Conservation (phyloP, 768 basidiomycete genomes). For the Xerocomus spinulosus region DNA sequence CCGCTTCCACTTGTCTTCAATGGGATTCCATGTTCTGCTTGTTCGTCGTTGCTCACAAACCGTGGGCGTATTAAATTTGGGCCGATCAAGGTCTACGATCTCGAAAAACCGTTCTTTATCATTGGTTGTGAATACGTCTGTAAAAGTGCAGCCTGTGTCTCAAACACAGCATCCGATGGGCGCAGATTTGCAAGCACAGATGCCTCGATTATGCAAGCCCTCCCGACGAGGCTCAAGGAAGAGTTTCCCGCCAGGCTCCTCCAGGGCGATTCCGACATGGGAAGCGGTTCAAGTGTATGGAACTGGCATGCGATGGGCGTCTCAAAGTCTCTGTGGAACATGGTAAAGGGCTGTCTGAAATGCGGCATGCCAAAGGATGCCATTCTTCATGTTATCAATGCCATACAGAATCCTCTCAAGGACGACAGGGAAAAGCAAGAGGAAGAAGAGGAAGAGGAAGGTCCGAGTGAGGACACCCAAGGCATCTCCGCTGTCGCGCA, state of each 20-base stretch:
- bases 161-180: conserved; percentile 44
- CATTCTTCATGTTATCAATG: conserved; percentile 53
- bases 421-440: conserved; percentile 35
- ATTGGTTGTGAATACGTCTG: conserved; percentile 83
- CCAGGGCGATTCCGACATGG: conserved; percentile 53
- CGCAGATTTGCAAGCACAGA: conserved; percentile 72
- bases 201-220: conserved; percentile 61
- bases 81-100: conserved; percentile 75
- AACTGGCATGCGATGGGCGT: conserved; percentile 76
- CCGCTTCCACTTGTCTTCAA: conserved; percentile 80
- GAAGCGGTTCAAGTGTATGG: conserved; percentile 60
- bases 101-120: conserved; percentile 76
- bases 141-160: conserved; percentile 44
- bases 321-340: conserved; percentile 66
- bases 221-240: conserved; percentile 63
- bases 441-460: conserved; percentile 33
- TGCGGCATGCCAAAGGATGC: conserved; percentile 58
- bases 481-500: conserved; percentile 19
- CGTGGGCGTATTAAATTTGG: conserved; percentile 69
- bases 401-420: conserved; percentile 44
- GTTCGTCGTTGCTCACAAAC: conserved; percentile 56
- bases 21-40: conserved; percentile 70
- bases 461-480: conserved; percentile 29
- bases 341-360: conserved; percentile 57
- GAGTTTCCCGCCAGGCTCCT: conserved; percentile 69